Evolutionary conservation across 2,329 filamentous ascomycete genomes (phyloP), one percentile per base, ranked within the genome.

Genomic region (Stachybotrys chartarum): DNA sequence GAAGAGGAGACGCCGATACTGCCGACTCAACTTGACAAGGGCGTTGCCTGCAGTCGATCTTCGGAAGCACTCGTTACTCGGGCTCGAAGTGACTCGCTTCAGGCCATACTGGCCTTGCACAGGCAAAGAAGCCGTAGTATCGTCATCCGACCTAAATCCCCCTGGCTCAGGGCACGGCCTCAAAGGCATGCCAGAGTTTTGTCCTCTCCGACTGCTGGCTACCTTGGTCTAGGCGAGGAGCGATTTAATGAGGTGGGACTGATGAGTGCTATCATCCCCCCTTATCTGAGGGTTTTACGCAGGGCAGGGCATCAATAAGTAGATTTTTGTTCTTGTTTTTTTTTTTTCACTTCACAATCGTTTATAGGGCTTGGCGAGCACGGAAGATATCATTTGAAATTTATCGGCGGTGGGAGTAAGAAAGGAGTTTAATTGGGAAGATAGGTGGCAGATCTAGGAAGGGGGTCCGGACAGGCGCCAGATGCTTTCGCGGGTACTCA

Each of bases 181-280:
- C 51, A 57, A 12, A 35, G 55, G 30, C 61, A 65, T 54, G 58
- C 58, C 51, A 63, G 65, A 16, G 59, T 60, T 14, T 42, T 54
- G 10, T 54, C 55, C 17, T 56, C 51, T 30, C 58, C 64, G 12
- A 66, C 64, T 2, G 63, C 64, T 18, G 64, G 64, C 3, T 59
- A 60, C n/a, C 48, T 66, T 45, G 64, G 64, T 16, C 52, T 66
- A 12, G 59, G 58, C 30, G 64, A 66, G 32, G 63, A 59, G 53
- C 58, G 60, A 1, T 57, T 65, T n/a, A 57, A 61, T 31, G 63
- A 60, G 46, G 56, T 66, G 46, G 64, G 64, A 24, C 61, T 66
- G 30, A 64, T 64, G 44, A 62, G 59, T 48, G 64, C 64, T 24
- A 58, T 66, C 8, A 42, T 66, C 46, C 64, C 64, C 16, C 65